Evolutionary conservation across 202 grass and related monocot genomes (phyloP), one percentile per base, ranked within the genome.

Genomic region (Setaria italica): DNA sequence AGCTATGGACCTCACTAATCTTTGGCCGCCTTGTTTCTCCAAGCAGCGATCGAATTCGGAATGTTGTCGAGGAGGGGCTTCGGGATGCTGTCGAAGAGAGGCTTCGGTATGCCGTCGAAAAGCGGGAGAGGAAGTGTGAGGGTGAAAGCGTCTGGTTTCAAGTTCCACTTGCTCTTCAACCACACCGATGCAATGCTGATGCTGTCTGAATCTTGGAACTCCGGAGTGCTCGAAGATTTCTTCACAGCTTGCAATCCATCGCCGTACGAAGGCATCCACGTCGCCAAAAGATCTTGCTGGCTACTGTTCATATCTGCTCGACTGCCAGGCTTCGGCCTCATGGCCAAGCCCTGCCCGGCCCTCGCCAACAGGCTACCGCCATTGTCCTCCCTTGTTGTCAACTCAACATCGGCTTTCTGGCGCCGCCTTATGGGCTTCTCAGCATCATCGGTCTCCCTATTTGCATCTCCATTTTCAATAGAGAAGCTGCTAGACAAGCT

Each of bases 211-310:
- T 94, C 95, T 51, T 92, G 93, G 73, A 98, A 92, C 39, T 88
- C 90, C 0, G 95, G 92, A 16, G 85, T 85, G 93, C 93, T 98
- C 6, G 91, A 92, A 17, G 93, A 98, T 54, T 95, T 98, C 74
- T 90, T 89, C 21, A 98, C 72, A 16, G 91, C 46, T 6, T 76
- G 32, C n/a, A 90, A 56, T 2, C 82, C 88, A 32, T 95, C 89
- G 11, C 74, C 76, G 10, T 90, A 85, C 0, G 67, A 82, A 64
- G 82, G 89, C 71, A 86, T 59, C 17, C 76, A 75, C 2, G 55
- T 76, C 5, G 76, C 54, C 17, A 88, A 15, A 32, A 83, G 83
- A 73, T 93, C 78, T 42, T 70, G 82, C 54, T 77, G 81, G 32
- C 70, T 90, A 55, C 5, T 69, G n/a, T 93, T 90, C 57, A 78